Conservation (phyloP, 768 basidiomycete genomes). For the Termitomyces sp. region DNA sequence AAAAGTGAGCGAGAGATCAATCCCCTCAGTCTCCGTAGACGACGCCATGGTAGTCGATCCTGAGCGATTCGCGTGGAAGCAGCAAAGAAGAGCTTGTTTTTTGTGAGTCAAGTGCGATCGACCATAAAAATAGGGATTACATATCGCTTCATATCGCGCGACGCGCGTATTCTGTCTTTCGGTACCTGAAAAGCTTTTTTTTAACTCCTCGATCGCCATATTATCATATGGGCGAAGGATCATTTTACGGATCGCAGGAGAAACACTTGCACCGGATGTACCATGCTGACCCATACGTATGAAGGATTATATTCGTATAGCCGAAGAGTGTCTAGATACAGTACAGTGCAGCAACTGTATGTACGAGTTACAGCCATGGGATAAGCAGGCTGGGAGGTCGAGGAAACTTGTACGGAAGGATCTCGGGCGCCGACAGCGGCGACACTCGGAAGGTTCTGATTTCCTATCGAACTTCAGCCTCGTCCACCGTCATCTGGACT, state of each 20-base stretch:
- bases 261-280: not conserved
- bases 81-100: not conserved
- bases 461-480: too few species aligned
- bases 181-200: conserved; percentile 2
- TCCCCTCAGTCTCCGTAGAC: conserved; percentile 2
- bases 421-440: not conserved
- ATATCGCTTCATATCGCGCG: not conserved
- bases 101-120: not conserved
- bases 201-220: not conserved
- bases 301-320: not conserved
- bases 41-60: not conserved
- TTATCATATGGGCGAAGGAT: not conserved
- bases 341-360: not conserved
- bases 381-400: not conserved
- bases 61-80: not conserved
- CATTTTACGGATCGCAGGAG: not conserved
- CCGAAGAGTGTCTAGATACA: not conserved
- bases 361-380: not conserved
- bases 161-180: conserved; percentile 1
- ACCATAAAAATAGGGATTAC: not conserved
- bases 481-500: too few species aligned
- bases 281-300: not conserved
- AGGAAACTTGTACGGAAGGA: not conserved
- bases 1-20: conserved; percentile 25
- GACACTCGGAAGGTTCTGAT: not conserved